Base-by-base conservation (phyloP, 139 green algal species). In the Chlamydomonas eustigma region DNA sequence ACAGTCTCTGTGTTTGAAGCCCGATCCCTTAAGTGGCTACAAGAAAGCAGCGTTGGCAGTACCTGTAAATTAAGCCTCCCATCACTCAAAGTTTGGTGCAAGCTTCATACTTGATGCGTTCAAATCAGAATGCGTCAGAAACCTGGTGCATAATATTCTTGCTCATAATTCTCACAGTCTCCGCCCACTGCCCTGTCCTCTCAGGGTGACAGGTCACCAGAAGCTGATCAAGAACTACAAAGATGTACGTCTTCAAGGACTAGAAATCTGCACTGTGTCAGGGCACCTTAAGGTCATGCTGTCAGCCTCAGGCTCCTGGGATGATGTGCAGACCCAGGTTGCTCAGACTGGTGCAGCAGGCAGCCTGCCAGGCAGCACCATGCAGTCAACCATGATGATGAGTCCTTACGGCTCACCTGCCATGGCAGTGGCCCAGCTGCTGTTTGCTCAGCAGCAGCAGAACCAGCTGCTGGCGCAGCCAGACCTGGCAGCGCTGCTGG, bases 181-280 rank as follows among this genome's bases (percentile, higher is more conserved):
- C n/a, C n/a, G n/a, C n/a, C n/a, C n/a, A n/a, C n/a, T n/a, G n/a
- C n/a, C n/a, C n/a, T n/a, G n/a, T n/a, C n/a, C n/a, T n/a, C n/a
- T n/a, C n/a, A n/a, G n/a, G 44, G 44, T 58, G 44, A 58, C 44
- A 28, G 77, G 77, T 24, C 77, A 82, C 71, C 77, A 82, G 63
- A 70, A 71, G 4, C 71, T 75, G 33, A 78, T 82, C 1, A 64
- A 66, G 33, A 36, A 75, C 34, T 71, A 78, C 64, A 81, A 81
- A 69, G 76, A 73, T 6, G 24, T 50, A 73, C 24, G 22, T 8
- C 18, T 73, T 6, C 65, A 67, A 52, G 50, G 34, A 28, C 69
- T 81, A 31, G 76, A 77, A 39, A 44, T 81, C 32, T 5, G 30
- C 30, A 8, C 28, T 24, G 25, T 34, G 58, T 37, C 58, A 5